Conservation (phyloP, 2,329 filamentous ascomycete species). For the Helminthosporium solani region DNA sequence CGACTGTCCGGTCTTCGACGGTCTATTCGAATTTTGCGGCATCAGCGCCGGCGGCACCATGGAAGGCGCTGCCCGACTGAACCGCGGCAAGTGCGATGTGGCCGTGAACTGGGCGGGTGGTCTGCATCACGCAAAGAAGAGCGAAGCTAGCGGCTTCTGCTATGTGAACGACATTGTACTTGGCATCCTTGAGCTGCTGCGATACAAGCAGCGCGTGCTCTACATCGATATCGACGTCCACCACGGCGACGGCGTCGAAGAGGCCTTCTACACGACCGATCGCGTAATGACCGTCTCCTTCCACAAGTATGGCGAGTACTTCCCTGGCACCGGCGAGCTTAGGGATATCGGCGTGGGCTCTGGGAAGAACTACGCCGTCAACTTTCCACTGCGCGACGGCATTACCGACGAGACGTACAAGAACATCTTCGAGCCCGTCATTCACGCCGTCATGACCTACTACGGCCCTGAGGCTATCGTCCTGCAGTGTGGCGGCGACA, state of each 20-base stretch:
- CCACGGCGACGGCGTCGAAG: constrained; percentile 77
- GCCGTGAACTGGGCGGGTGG: constrained; percentile 79
- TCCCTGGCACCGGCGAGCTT: constrained; percentile 68
- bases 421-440: constrained; percentile 67
- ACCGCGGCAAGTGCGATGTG: constrained; percentile 67
- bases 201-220: constrained; percentile 78
- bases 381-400: constrained; percentile 68
- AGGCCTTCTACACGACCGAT: constrained; percentile 71
- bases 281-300: constrained; percentile 72
- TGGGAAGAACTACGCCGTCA: constrained; percentile 68
- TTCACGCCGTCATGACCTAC: constrained; percentile 68
- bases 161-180: constrained; percentile 99
- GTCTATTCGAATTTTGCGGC: constrained; percentile 69
- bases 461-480: constrained; percentile 68
- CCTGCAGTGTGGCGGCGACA: constrained; percentile 68
- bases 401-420: constrained; percentile 69
- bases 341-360: constrained; percentile 67
- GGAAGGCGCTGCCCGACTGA: constrained; percentile 69
- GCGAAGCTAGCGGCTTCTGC: constrained; percentile 93
- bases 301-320: constrained; percentile 73
- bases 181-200: constrained; percentile 85
- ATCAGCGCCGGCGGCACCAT: constrained; percentile 70
- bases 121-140: constrained; percentile 92
- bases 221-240: constrained; percentile 96
- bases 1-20: constrained; percentile 66